Evolutionary conservation across 352 stramenopile species (phyloP).

Genomic region (Pythium scleroteichum): DNA sequence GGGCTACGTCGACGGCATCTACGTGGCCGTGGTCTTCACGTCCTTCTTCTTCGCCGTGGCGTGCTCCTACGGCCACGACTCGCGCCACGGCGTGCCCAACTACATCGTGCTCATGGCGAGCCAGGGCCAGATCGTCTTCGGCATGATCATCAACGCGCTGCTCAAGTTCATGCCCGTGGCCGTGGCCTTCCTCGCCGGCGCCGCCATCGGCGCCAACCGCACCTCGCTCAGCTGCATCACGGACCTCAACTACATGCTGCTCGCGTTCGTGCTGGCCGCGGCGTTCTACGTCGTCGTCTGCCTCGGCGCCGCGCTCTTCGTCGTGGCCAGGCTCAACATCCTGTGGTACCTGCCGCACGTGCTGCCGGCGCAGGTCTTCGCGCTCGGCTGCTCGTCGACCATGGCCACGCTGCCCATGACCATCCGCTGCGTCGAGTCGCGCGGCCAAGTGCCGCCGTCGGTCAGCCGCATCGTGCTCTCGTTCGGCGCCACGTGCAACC

Average conservation of each 20-base stretch:
- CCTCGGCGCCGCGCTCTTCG: conserved; percentile 46
- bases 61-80: conserved; percentile 53
- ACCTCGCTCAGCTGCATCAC: conserved; percentile 40
- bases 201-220: conserved; percentile 50
- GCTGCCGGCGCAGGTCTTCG: conserved; percentile 66
- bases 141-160: conserved; percentile 64
- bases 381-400: conserved; percentile 66
- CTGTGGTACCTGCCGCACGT: conserved; percentile 59
- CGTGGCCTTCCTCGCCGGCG: conserved; percentile 62
- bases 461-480: conserved; percentile 59
- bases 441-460: conserved; percentile 52
- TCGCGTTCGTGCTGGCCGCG: conserved; percentile 43
- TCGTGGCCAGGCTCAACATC: conserved; percentile 52
- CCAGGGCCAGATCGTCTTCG: conserved; percentile 57
- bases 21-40: conserved; percentile 65
- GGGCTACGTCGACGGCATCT: conserved; percentile 49
- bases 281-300: conserved; percentile 46
- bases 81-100: conserved; percentile 44
- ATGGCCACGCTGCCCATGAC: conserved; percentile 76
- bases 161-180: conserved; percentile 67
- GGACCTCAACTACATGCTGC: conserved; percentile 46
- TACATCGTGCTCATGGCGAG: conserved; percentile 59
- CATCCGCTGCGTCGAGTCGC: conserved; percentile 69
- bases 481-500: conserved; percentile 62
- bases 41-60: conserved; percentile 65